Evolutionary conservation across 2,329 filamentous ascomycete species (phyloP).

Genomic region (Hymenoscyphus albidus): DNA sequence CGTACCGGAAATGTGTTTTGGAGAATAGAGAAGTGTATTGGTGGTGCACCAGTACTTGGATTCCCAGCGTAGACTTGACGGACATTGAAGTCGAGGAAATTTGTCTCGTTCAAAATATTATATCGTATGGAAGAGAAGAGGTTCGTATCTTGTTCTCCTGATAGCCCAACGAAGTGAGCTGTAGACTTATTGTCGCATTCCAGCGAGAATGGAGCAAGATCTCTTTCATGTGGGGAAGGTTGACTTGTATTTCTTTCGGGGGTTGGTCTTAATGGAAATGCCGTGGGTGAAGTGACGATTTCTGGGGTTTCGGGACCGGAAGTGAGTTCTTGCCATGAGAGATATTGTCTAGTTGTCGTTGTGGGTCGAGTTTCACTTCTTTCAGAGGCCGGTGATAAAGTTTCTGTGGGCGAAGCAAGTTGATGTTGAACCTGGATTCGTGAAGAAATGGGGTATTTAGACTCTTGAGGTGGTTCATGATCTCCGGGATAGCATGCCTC

Average conservation of each 20-base stretch:
- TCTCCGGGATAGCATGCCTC: background rate
- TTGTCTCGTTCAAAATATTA: slow-evolving; percentile 43
- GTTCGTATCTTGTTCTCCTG: slow-evolving; percentile 46
- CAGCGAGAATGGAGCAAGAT: slow-evolving; percentile 33
- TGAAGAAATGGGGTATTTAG: slow-evolving; percentile 14
- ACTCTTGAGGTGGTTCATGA: slow-evolving; percentile 14
- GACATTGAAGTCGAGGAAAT: slow-evolving; percentile 43
- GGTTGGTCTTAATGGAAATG: background rate
- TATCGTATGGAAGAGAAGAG: slow-evolving; percentile 46
- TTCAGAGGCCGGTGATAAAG: slow-evolving; percentile 1
- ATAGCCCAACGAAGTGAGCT: slow-evolving; percentile 44
- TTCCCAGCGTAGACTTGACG: slow-evolving; percentile 41
- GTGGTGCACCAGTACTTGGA: slow-evolving; percentile 36
- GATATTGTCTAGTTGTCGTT: slow-evolving; percentile 12
- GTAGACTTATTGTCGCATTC: slow-evolving; percentile 43
- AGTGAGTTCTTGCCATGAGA: slow-evolving; percentile 18
- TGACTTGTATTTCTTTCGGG: background rate
- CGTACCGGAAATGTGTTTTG: slow-evolving; percentile 44
- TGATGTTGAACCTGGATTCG: background rate
- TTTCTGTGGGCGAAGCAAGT: background rate
- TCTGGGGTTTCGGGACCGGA: slow-evolving; percentile 9
- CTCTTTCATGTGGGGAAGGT: slow-evolving; percentile 10
- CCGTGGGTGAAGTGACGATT: slow-evolving; percentile 7
- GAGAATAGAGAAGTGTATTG: slow-evolving; percentile 45
- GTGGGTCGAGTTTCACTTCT: background rate